Evolutionary conservation across 495 filamentous ascomycete genomes (phyloP).

Genomic region (Monascus purpureus): DNA sequence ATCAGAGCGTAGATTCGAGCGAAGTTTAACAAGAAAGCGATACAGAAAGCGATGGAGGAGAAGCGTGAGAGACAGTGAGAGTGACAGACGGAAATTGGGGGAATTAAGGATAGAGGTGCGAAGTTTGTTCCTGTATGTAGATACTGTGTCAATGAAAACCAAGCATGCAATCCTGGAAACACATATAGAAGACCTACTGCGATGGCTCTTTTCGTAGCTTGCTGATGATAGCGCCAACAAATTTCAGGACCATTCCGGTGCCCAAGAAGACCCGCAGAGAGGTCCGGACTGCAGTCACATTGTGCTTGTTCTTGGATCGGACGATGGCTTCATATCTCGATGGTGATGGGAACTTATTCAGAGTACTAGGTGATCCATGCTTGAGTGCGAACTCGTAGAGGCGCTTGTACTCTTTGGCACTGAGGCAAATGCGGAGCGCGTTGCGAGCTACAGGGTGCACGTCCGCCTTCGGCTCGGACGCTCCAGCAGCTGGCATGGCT

Average conservation of each 20-base stretch:
- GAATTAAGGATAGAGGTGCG: conserved; percentile 48
- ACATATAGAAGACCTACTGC: conserved; percentile 15
- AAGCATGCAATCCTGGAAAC: no score
- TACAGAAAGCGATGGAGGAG: conserved; percentile 79
- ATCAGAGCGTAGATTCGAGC: conserved; percentile 60
- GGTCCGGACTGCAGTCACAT: conserved; percentile 62
- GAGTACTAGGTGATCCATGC: conserved; percentile 40
- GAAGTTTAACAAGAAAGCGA: conserved; percentile 74
- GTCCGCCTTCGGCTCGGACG: neutral
- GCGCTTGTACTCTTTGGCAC: conserved; percentile 68
- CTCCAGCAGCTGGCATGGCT: neutral
- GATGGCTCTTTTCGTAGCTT: conserved; percentile 25
- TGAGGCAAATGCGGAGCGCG: conserved; percentile 69
- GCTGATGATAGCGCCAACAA: conserved; percentile 43
- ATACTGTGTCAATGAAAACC: neutral
- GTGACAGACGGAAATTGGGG: conserved; percentile 59
- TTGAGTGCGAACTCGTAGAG: conserved; percentile 68
- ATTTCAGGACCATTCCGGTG: conserved; percentile 54
- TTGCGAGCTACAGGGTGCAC: conserved; percentile 39
- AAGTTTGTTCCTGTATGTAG: conserved; percentile 7
- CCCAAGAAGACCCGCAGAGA: conserved; percentile 63
- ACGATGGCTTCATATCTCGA: conserved; percentile 36
- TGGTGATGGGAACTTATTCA: conserved; percentile 46
- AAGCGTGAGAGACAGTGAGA: conserved; percentile 70
- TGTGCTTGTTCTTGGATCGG: conserved; percentile 51